These are phyloP conservation scores for Alternaria rosae DNA, from an alignment of 2,329 filamentous ascomycete genomes.

Conservation along the genomic window DNA sequence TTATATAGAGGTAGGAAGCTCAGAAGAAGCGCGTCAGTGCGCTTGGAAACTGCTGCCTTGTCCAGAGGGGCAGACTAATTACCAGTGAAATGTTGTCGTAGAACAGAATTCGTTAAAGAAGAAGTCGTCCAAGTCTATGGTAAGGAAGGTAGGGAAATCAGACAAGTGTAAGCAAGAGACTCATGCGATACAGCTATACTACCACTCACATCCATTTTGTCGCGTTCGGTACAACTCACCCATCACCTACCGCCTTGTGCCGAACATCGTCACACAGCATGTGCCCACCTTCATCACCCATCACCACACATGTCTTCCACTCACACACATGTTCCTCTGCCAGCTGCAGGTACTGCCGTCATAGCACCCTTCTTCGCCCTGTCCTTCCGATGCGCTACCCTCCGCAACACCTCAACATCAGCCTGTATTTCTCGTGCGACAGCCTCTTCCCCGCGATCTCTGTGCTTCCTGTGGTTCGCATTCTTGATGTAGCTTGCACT, in stretches of 20 bases:
- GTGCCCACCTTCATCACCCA: neutral
- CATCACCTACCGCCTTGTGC: neutral
- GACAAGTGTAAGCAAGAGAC: fast-evolving
- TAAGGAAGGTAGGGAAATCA: neutral
- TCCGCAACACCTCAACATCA: neutral
- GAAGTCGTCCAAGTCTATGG: neutral
- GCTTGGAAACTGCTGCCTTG: neutral
- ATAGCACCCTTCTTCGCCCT: neutral
- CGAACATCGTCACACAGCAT: neutral
- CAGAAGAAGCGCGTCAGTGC: neutral
- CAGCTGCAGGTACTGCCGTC: neutral
- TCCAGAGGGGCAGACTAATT: no score
- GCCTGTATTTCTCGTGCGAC: neutral
- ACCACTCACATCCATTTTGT: neutral
- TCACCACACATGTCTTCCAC: neutral
- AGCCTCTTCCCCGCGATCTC: neutral
- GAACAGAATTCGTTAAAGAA: neutral
- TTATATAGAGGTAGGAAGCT: neutral
- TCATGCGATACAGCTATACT: neutral
- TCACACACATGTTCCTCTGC: neutral
- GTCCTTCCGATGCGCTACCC: neutral
- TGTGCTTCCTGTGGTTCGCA: neutral
- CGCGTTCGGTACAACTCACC: neutral
- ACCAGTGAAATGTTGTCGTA: neutral
- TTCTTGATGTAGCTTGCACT: neutral